Evolutionary conservation across 1,284 basidiomycete genomes (phyloP).

Genomic region (Prillingera fragicola): DNA sequence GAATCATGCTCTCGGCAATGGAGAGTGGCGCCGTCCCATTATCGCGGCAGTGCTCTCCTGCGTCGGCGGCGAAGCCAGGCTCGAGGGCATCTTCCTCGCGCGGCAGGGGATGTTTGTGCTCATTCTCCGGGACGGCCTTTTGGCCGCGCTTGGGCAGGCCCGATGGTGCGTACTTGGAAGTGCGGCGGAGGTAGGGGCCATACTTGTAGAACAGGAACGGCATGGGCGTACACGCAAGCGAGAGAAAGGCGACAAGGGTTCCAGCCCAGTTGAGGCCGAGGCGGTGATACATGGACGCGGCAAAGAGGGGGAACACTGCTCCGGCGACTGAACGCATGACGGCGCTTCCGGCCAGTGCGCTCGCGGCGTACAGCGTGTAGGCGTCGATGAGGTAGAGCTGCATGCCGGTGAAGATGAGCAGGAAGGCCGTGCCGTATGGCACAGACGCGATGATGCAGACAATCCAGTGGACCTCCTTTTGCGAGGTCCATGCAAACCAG

Average conservation of each 20-base stretch:
- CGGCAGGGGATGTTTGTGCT: conserved; percentile 10
- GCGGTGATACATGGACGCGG: conserved; percentile 37
- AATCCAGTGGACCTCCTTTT: conserved; percentile 57
- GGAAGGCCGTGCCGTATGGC: conserved; percentile 59
- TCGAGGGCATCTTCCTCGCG: conserved; percentile 24
- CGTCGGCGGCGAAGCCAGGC: conserved; percentile 34
- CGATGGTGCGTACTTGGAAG: conserved; percentile 30
- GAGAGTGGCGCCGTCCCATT: too few species aligned
- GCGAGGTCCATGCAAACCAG: conserved; percentile 57
- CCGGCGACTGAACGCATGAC: conserved; percentile 62
- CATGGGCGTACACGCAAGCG: conserved; percentile 56
- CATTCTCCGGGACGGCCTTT: conserved; percentile 1
- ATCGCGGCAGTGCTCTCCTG: conserved; percentile 19
- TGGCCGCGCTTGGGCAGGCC: not conserved
- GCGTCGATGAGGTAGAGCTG: conserved; percentile 59
- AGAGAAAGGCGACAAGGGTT: conserved; percentile 57
- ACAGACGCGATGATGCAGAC: conserved; percentile 59
- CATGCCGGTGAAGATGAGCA: conserved; percentile 55
- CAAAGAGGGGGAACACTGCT: conserved; percentile 40
- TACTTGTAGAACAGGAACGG: conserved; percentile 52
- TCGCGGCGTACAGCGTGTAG: conserved; percentile 57
- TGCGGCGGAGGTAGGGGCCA: conserved; percentile 40
- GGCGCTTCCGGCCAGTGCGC: conserved; percentile 63
- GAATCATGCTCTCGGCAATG: too few species aligned
- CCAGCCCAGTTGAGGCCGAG: conserved; percentile 44